Percentiles rank a stretch among this genome's conserved stretches.
Conservation (phyloP, 768 basidiomycete genomes). For the Rhodotorula sphaerocarpa region DNA sequence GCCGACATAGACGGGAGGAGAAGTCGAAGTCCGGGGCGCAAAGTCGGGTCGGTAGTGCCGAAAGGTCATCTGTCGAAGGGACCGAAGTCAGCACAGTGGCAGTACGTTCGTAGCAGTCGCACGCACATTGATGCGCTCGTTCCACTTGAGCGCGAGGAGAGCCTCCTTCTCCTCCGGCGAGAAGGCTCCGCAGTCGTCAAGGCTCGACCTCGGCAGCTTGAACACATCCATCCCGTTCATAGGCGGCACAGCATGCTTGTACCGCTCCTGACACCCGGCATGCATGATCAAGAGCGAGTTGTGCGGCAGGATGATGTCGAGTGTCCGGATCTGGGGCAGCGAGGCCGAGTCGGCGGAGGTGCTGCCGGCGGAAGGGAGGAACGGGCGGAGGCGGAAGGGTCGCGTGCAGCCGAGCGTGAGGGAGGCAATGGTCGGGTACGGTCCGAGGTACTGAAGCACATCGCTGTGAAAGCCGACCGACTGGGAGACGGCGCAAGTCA, state of each 20-base stretch:
- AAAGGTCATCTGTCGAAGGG: slow-evolving; percentile 32
- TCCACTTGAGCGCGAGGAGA: not conserved
- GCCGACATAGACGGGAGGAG: slow-evolving; percentile 12
- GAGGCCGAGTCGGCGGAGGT: not conserved
- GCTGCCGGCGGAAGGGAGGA: slow-evolving; percentile 3
- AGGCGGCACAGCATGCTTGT: slow-evolving; percentile 38
- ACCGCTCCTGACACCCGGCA: slow-evolving; percentile 37
- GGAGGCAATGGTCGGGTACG: slow-evolving; percentile 37
- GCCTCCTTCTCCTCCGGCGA: slow-evolving; percentile 19
- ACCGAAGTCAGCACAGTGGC: not conserved
- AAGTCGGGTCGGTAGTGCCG: slow-evolving; percentile 40
- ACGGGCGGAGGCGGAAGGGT: slow-evolving; percentile 35
- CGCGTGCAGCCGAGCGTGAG: slow-evolving; percentile 38
- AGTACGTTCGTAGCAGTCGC: not conserved
- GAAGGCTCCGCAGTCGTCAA: not conserved
- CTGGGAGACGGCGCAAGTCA: not conserved
- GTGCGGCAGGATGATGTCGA: slow-evolving; percentile 36
- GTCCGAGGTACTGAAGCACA: slow-evolving; percentile 38
- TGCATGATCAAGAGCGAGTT: slow-evolving; percentile 40
- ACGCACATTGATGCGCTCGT: slow-evolving; percentile 38
- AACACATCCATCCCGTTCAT: slow-evolving; percentile 35
- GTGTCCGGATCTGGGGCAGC: slow-evolving; percentile 26
- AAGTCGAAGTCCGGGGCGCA: slow-evolving; percentile 9
- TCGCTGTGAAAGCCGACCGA: slow-evolving; percentile 37
- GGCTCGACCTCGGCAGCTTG: slow-evolving; percentile 15